These are phyloP conservation scores for Fraxinus platypoda DNA, from an alignment of 305 asterid genomes.

Conservation along the genomic window DNA sequence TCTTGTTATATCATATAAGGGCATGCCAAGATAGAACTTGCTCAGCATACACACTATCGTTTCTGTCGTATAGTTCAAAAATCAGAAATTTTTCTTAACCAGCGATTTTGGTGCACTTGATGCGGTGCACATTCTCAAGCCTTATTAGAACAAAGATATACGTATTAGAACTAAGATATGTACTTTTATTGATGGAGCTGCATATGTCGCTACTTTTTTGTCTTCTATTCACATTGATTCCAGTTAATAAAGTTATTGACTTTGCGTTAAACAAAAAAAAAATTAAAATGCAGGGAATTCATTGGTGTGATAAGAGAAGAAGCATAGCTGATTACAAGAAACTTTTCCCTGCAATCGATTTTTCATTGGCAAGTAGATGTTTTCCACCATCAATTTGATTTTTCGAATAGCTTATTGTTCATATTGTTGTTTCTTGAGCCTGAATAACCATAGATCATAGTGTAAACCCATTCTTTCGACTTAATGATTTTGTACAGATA, in stretches of 20 bases:
- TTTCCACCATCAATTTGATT: background rate
- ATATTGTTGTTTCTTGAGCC: background rate
- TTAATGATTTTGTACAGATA: conserved; percentile 47
- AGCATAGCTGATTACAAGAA: conserved; percentile 66
- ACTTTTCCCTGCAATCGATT: conserved; percentile 84
- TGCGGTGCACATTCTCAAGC: background rate
- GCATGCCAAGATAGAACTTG: background rate
- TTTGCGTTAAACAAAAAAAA: background rate
- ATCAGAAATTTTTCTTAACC: background rate
- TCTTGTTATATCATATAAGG: background rate
- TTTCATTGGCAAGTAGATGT: conserved; percentile 69
- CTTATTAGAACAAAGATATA: background rate
- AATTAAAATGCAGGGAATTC: conserved; percentile 66
- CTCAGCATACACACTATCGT: background rate
- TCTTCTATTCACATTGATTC: background rate
- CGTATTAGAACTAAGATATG: background rate
- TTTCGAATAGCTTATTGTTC: background rate
- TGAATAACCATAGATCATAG: background rate
- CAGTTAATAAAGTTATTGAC: background rate
- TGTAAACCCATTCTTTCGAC: conserved; percentile 12
- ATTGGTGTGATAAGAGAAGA: conserved; percentile 96
- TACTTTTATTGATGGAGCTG: background rate
- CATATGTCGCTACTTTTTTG: background rate
- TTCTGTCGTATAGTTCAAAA: too few relatives aligned
- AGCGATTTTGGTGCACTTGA: background rate